A percentile compares a stretch with the other conserved stretches of the same genome.
Evolutionary conservation across 257 asterid species (phyloP).

Genomic region (Solanum raphanifolium): DNA sequence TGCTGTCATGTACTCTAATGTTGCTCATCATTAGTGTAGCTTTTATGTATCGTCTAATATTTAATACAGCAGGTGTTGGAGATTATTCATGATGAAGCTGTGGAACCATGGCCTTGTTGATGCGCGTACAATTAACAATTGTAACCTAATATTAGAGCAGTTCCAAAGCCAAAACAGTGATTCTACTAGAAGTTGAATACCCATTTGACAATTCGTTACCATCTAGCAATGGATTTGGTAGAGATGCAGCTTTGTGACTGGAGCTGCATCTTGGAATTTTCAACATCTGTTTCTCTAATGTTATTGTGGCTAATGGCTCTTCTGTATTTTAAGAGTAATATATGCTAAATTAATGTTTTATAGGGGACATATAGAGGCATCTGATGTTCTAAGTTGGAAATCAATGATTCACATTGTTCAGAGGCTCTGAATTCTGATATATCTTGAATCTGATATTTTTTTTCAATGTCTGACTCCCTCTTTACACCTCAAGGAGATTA

Average conservation of each 20-base stretch:
- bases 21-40: not conserved
- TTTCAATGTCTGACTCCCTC: not conserved
- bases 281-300: not conserved
- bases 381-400: not conserved
- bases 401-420: not conserved
- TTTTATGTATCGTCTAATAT: not conserved
- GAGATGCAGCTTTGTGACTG: not conserved
- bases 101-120: constrained; percentile 97
- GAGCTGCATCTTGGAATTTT: not conserved
- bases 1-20: not conserved
- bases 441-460: not conserved
- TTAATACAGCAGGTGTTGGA: constrained; percentile 76
- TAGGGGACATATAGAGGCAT: not conserved
- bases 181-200: constrained; percentile 12
- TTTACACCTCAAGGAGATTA: not conserved
- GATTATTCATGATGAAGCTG: constrained; percentile 74
- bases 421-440: not conserved
- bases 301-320: not conserved
- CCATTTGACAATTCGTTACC: not conserved
- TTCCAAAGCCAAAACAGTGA: constrained; percentile 29
- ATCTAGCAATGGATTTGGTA: not conserved
- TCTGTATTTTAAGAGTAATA: not conserved
- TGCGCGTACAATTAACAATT: constrained; percentile 67
- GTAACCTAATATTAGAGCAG: constrained; percentile 50
- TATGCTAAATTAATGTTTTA: not conserved